Percentiles rank a stretch among this genome's conserved stretches.
These are phyloP conservation scores for Barnettozyma botsteinii DNA, from an alignment of 805 yeast genomes.

Conservation along the genomic window DNA sequence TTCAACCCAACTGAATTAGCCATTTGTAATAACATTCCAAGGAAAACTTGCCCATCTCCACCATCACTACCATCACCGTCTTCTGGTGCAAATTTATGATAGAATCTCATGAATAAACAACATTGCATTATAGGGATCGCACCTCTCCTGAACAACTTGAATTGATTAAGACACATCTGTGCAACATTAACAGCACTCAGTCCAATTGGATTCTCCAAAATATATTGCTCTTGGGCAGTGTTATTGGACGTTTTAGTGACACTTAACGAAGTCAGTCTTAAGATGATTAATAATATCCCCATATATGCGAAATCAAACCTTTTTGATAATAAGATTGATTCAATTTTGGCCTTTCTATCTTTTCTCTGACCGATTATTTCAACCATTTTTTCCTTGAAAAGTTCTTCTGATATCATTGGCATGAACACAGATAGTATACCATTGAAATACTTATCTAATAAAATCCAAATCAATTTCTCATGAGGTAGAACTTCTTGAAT, in stretches of 20 bases:
- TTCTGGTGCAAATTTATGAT: constrained; percentile 53
- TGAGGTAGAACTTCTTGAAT: constrained; percentile 21
- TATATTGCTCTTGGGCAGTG: constrained; percentile 27
- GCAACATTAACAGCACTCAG: constrained; percentile 43
- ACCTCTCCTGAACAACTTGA: constrained; percentile 42
- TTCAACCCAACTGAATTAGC: constrained; percentile 52
- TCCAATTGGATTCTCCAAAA: constrained; percentile 42
- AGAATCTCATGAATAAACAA: constrained; percentile 44
- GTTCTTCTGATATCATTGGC: constrained; percentile 24
- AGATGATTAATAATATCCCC: constrained; percentile 18
- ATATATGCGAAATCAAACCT: constrained; percentile 25
- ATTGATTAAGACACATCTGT: constrained; percentile 49
- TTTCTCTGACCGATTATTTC: constrained; percentile 13
- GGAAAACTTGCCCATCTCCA: constrained; percentile 50
- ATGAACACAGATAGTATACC: constrained; percentile 17
- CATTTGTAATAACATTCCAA: constrained; percentile 49
- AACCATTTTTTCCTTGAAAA: constrained; percentile 13
- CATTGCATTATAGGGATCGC: constrained; percentile 50
- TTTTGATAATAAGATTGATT: constrained; percentile 12
- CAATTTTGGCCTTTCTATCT: constrained; percentile 7
- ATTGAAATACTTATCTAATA: constrained; percentile 19
- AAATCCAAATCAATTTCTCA: constrained; percentile 19
- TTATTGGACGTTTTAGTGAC: constrained; percentile 16
- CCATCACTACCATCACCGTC: constrained; percentile 54
- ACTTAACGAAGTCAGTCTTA: constrained; percentile 20